Conservation (phyloP, 2,329 filamentous ascomycete species). For the Fusarium xyrophilum region DNA sequence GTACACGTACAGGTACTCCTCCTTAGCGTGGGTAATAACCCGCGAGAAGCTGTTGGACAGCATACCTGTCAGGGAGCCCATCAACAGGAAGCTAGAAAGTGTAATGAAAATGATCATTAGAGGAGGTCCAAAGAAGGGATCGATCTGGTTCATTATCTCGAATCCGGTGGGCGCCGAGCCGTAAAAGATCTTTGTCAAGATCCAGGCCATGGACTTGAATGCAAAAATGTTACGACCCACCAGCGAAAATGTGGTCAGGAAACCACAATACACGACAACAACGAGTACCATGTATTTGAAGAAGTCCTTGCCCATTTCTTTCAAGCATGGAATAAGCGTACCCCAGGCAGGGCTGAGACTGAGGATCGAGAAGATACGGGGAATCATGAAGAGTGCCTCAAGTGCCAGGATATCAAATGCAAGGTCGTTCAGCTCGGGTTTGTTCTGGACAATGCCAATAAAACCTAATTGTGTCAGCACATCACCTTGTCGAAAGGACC, state of each 20-base stretch:
- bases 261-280: slow-evolving; percentile 83
- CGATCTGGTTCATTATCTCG: slow-evolving; percentile 67
- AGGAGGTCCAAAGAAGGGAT: slow-evolving; percentile 64
- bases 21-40: slow-evolving; percentile 68
- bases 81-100: slow-evolving; percentile 78
- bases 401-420: slow-evolving; percentile 90
- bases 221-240: slow-evolving; percentile 74
- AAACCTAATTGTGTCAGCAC: slow-evolving; percentile 41
- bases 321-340: slow-evolving; percentile 85
- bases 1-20: slow-evolving; percentile 83
- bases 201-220: slow-evolving; percentile 74
- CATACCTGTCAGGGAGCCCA: slow-evolving; percentile 80
- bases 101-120: slow-evolving; percentile 77
- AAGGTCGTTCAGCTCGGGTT: slow-evolving; percentile 71
- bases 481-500: fast-evolving
- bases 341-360: slow-evolving; percentile 91
- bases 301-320: slow-evolving; percentile 95
- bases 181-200: slow-evolving; percentile 81
- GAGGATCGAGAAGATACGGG: slow-evolving; percentile 84
- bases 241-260: slow-evolving; percentile 84
- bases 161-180: slow-evolving; percentile 79
- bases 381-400: slow-evolving; percentile 88
- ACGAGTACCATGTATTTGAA: slow-evolving; percentile 83
- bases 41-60: slow-evolving; percentile 76
- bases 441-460: slow-evolving; percentile 55